Conservation (phyloP, 192 early-diverging fungal genomes). For the Phlyctochytrium arcticum region DNA sequence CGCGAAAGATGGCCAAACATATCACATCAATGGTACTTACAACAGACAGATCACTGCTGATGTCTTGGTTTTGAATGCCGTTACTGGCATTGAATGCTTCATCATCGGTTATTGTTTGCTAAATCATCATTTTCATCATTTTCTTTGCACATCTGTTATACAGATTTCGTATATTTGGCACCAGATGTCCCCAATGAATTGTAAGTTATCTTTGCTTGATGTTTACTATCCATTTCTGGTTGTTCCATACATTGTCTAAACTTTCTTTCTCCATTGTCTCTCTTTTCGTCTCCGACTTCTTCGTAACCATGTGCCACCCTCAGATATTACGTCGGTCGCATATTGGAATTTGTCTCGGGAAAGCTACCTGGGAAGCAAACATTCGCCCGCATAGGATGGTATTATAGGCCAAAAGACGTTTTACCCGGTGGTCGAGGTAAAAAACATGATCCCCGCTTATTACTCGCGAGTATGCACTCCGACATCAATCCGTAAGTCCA, state of each 20-base stretch:
- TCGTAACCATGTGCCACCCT: neutral
- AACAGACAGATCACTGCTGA: neutral
- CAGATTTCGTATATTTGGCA: slow-evolving; percentile 71
- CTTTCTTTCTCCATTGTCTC: neutral
- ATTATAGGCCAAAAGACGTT: slow-evolving; percentile 71
- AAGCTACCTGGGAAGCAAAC: slow-evolving; percentile 25
- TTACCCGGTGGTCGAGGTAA: slow-evolving; percentile 48
- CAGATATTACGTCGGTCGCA: slow-evolving; percentile 64
- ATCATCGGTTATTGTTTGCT: neutral
- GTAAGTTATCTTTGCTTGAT: slow-evolving; percentile 27
- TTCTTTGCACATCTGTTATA: neutral
- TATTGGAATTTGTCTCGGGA: slow-evolving; percentile 69
- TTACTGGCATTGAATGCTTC: no score
- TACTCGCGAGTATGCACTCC: slow-evolving; percentile 85
- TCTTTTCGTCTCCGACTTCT: neutral
- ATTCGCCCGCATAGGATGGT: slow-evolving; percentile 44
- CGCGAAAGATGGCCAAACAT: slow-evolving; percentile 14
- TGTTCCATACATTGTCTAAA: neutral
- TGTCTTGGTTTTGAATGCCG: neutral
- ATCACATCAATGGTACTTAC: slow-evolving; percentile 18
- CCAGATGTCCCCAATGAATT: slow-evolving; percentile 70
- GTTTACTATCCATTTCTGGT: neutral
- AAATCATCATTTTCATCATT: neutral
- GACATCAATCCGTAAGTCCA: slow-evolving; percentile 67
- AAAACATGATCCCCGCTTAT: slow-evolving; percentile 63